A percentile compares a stretch with the other conserved stretches of the same genome.
phyloP scores from a whole-genome alignment of 345 rosid genomes.

The Lumnitzera littorea region DNA sequence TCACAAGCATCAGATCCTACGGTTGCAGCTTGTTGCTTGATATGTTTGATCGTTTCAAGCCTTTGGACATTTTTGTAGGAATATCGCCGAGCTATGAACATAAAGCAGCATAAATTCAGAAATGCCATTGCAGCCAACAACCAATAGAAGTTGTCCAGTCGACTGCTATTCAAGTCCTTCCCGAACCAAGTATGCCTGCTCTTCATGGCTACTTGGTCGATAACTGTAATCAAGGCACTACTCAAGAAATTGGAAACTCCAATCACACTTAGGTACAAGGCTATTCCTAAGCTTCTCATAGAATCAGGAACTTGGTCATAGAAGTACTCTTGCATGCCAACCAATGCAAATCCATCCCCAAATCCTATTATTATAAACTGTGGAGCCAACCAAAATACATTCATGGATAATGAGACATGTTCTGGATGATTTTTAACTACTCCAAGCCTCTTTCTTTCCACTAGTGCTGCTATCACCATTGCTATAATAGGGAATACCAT shows the following conservation, averaged over 20 bases:
- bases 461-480: constrained; percentile 68
- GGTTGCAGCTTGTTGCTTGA: no score
- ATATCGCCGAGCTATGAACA: constrained; percentile 49
- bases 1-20: no score
- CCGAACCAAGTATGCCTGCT: constrained; percentile 65
- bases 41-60: constrained; percentile 9
- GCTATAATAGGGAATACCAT: constrained; percentile 61
- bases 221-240: constrained; percentile 53
- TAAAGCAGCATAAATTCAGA: constrained; percentile 43
- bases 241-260: constrained; percentile 76
- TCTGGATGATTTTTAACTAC: constrained; percentile 23
- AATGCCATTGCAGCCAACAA: constrained; percentile 44
- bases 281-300: constrained; percentile 93
- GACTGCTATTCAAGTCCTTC: constrained; percentile 70
- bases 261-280: constrained; percentile 72
- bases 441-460: constrained; percentile 49
- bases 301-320: constrained; percentile 96
- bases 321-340: constrained; percentile 89
- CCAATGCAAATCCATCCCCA: constrained; percentile 74
- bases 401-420: constrained; percentile 48
- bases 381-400: constrained; percentile 83
- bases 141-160: constrained; percentile 73
- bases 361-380: constrained; percentile 65
- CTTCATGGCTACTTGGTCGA: constrained; percentile 35
- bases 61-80: constrained; percentile 72